Evolutionary conservation across 176 grass and related monocot species (phyloP), one percentile per base, ranked within the genome.

Genomic region (Carex scoparia): DNA sequence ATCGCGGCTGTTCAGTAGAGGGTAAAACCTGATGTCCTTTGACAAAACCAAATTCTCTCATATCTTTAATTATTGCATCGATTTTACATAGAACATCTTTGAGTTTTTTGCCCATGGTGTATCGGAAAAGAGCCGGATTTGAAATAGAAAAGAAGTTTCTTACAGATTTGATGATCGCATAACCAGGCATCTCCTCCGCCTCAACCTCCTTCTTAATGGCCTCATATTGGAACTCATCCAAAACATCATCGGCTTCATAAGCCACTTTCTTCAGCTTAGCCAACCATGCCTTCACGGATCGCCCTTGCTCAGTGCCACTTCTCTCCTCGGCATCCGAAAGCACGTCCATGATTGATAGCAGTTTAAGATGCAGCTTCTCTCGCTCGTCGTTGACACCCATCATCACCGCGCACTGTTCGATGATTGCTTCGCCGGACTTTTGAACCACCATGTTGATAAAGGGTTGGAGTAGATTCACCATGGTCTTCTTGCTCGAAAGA

Each of bases 201-300:
- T 13, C 19, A 7, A 61, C 86, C 4, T 88, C 82, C 61, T 33
- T 85, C 0, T 86, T 66, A 30, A 90, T 48, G 0, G 63, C 70
- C 57, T 84, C 85, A 4, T 88, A 84, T 35, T 68, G 61, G 59
- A 90, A 84, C 2, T 77, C 49, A 33, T 88, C 91, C 7, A 90
- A 70, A 59, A 90, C 64, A 18, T 92, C 88, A 5, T 90, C 82
- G 2, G 71, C 91, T 18, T 80, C 19, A 65, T 88, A 86, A 0
- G 84, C 72, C 0, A 4, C 79, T 15, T 80, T 37, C 63, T 13
- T 86, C 66, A 90, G 51, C 0, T 58, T 74, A 61, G 37, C 58
- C 83, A 88, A 65, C 88, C 82, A 88, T 16, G 31, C 48, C n/a
- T 49, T 12, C 4, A 83, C 55, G 0, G 1, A 60, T 3, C 10